Evolutionary conservation across 192 early-diverging fungal species (phyloP).

Genomic region (Phlyctochytrium arcticum): DNA sequence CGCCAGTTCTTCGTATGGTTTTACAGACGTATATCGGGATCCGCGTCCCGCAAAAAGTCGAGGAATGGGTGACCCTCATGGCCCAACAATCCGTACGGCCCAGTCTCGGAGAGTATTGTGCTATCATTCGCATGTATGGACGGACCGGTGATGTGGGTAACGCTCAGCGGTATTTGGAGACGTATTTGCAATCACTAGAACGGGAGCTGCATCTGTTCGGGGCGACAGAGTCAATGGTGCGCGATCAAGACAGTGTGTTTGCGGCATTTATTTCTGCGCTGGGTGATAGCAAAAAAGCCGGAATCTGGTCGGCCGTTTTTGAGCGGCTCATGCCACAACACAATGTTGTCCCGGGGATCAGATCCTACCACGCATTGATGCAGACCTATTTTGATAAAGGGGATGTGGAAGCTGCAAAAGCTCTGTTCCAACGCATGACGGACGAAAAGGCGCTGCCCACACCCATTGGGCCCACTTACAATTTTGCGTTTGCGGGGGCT

Average conservation of each 20-base stretch:
- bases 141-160: background rate
- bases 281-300: background rate
- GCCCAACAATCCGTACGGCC: background rate
- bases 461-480: background rate
- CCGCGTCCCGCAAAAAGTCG: background rate
- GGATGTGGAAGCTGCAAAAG: background rate
- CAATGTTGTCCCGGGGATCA: background rate
- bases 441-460: background rate
- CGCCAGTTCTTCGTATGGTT: no score
- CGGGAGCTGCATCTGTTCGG: no score
- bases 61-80: background rate
- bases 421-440: background rate
- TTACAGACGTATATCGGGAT: background rate
- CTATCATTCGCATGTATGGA: background rate
- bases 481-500: background rate
- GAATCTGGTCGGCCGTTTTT: background rate
- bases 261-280: background rate
- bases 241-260: background rate
- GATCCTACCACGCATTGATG: background rate
- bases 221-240: background rate
- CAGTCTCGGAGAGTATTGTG: background rate
- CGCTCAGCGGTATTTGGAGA: slow-evolving; percentile 9
- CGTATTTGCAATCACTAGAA: background rate
- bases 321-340: background rate
- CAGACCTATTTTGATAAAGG: background rate